phyloP scores from a whole-genome alignment of 441 rosid species.

The Melastoma candidum region DNA sequence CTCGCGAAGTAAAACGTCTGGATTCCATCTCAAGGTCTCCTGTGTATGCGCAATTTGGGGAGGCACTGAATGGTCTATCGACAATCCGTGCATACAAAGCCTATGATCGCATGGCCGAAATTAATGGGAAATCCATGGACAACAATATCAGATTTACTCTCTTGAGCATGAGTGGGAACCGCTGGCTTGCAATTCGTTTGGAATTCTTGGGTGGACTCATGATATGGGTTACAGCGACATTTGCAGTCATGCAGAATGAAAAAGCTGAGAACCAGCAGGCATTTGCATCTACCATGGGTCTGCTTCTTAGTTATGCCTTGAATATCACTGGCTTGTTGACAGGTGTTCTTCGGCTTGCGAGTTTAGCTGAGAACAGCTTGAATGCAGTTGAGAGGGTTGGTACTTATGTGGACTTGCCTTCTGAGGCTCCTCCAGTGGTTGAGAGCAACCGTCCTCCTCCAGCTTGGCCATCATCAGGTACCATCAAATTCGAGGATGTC shows the following conservation, averaged over 20 bases:
- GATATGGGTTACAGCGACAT: slow-evolving; percentile 93
- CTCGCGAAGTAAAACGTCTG: slow-evolving; percentile 89
- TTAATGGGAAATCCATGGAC: slow-evolving; percentile 83
- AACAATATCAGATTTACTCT: slow-evolving; percentile 76
- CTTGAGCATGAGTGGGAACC: slow-evolving; percentile 60
- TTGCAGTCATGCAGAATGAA: slow-evolving; percentile 87
- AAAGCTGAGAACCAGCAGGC: slow-evolving; percentile 63
- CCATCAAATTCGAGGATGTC: slow-evolving; percentile 73
- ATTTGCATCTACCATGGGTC: slow-evolving; percentile 91
- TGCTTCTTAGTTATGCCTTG: slow-evolving; percentile 86
- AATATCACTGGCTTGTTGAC: slow-evolving; percentile 72
- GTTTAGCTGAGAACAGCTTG: slow-evolving; percentile 84
- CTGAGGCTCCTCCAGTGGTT: slow-evolving; percentile 69
- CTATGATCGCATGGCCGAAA: slow-evolving; percentile 76
- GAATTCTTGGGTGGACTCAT: slow-evolving; percentile 82
- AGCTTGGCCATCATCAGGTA: slow-evolving; percentile 95
- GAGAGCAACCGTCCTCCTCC: slow-evolving; percentile 82
- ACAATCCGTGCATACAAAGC: slow-evolving; percentile 91
- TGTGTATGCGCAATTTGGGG: slow-evolving; percentile 91
- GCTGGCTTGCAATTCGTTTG: slow-evolving; percentile 90
- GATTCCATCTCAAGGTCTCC: slow-evolving; percentile 87
- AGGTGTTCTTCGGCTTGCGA: slow-evolving; percentile 74
- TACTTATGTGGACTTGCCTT: slow-evolving; percentile 65
- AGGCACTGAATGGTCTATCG: slow-evolving; percentile 79
- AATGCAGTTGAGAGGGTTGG: slow-evolving; percentile 91